A percentile compares a stretch with the other conserved stretches of the same genome.
These are phyloP conservation scores for Penicillium verrucosum DNA, from an alignment of 2,329 filamentous ascomycete species.

Conservation along the genomic window DNA sequence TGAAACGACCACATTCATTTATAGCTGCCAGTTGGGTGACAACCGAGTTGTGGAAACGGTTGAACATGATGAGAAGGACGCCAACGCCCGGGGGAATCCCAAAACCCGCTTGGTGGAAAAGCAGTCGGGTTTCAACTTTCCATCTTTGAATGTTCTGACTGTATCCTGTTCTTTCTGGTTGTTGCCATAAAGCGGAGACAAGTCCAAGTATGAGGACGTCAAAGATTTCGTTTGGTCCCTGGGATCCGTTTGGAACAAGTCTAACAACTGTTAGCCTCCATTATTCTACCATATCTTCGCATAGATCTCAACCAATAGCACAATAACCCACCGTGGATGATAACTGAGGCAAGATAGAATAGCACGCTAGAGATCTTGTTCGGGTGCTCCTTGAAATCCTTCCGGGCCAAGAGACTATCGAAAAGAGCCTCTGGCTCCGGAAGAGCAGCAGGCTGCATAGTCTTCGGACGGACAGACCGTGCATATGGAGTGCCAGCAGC, in stretches of 20 bases:
- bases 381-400: constrained; percentile 62
- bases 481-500: constrained; percentile 66
- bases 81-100: constrained; percentile 66
- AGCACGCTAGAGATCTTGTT: constrained; percentile 72
- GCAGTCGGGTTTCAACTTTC: constrained; percentile 68
- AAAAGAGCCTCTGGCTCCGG: constrained; percentile 67
- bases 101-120: constrained; percentile 65
- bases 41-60: constrained; percentile 67
- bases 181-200: constrained; percentile 70
- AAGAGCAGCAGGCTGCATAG: constrained; percentile 56
- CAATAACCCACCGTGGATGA: constrained; percentile 49
- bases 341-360: constrained; percentile 71
- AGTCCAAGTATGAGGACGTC: constrained; percentile 72
- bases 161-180: constrained; percentile 60
- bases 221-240: constrained; percentile 61
- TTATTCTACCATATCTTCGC: neutral
- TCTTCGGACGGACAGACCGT: constrained; percentile 59
- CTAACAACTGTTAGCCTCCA: constrained; percentile 34
- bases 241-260: constrained; percentile 64
- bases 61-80: constrained; percentile 66
- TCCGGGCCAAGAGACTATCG: constrained; percentile 63
- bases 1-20: constrained; percentile 68
- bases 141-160: constrained; percentile 62
- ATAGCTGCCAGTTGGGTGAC: constrained; percentile 61
- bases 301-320: neutral